These are phyloP conservation scores for Phyllosticta citribraziliensis DNA, from an alignment of 2,329 filamentous ascomycete genomes.

Conservation along the genomic window DNA sequence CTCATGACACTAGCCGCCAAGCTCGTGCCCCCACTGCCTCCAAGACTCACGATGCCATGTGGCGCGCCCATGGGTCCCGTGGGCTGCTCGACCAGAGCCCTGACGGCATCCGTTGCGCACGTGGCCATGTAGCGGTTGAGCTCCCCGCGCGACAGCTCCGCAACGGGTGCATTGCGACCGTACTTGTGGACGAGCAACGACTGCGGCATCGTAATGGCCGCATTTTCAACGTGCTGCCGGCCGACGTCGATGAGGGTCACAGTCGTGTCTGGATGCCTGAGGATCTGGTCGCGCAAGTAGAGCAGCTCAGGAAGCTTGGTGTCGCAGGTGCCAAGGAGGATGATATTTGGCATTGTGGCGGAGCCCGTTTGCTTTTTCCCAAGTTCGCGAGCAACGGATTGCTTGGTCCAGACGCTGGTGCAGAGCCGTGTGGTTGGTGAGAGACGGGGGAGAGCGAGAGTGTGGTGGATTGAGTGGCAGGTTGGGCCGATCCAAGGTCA, in stretches of 20 bases:
- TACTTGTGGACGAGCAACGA: conserved; percentile 29
- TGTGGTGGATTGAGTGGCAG: not conserved
- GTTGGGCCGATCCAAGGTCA: not conserved
- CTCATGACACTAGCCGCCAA: conserved; percentile 54
- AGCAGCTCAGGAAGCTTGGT: conserved; percentile 53
- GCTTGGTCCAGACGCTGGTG: not conserved
- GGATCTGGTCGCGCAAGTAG: conserved; percentile 42
- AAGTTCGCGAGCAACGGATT: not conserved
- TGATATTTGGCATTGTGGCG: conserved; percentile 28
- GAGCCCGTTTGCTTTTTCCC: not conserved
- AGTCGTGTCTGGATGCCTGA: conserved; percentile 19
- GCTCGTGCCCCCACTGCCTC: conserved; percentile 54
- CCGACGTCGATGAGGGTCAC: conserved; percentile 50
- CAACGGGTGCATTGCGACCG: conserved; percentile 15
- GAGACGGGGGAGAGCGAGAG: not conserved
- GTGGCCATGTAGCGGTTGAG: conserved; percentile 47
- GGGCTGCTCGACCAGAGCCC: conserved; percentile 26
- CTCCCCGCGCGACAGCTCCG: conserved; percentile 40
- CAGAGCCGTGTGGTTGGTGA: not conserved
- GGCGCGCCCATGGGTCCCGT: not conserved
- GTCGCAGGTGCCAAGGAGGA: conserved; percentile 54
- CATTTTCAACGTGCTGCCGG: conserved; percentile 31
- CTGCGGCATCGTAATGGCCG: conserved; percentile 40
- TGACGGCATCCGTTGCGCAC: conserved; percentile 36
- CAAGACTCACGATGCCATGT: conserved; percentile 46